These are phyloP conservation scores for Spirogloea muscicola DNA, from an alignment of 139 green algal species.

Conservation along the genomic window DNA sequence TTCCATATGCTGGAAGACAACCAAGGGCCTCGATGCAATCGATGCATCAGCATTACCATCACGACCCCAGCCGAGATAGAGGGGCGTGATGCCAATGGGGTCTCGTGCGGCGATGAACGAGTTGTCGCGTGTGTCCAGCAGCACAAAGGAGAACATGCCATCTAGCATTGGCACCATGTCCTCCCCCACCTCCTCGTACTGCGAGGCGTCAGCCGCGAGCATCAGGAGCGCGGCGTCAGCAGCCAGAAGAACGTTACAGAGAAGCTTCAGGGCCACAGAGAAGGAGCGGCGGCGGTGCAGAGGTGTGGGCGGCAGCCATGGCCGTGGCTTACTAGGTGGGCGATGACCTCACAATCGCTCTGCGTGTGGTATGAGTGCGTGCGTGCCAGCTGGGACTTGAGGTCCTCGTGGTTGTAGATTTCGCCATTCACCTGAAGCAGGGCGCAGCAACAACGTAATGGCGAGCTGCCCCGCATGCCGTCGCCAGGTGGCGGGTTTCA, in stretches of 20 bases:
- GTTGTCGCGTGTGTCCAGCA: slow-evolving; percentile 65
- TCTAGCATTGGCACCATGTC: slow-evolving; percentile 80
- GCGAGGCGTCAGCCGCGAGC: slow-evolving; percentile 60
- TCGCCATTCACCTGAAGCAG: slow-evolving; percentile 73
- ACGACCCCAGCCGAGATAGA: slow-evolving; percentile 85
- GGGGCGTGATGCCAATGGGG: slow-evolving; percentile 86
- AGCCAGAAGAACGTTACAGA: background rate
- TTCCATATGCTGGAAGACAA: no score
- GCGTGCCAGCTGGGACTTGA: slow-evolving; percentile 46
- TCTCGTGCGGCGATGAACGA: slow-evolving; percentile 78
- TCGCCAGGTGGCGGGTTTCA: background rate
- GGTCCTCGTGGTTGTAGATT: slow-evolving; percentile 80
- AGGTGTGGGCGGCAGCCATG: background rate
- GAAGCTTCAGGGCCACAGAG: background rate
- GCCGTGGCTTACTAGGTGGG: slow-evolving; percentile 56
- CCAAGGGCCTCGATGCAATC: no score
- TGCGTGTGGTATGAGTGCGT: slow-evolving; percentile 52
- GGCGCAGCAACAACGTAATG: background rate
- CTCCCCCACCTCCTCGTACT: slow-evolving; percentile 72
- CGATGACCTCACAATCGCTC: slow-evolving; percentile 68
- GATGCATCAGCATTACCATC: slow-evolving; percentile 44
- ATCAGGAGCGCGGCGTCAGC: background rate
- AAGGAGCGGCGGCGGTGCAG: background rate
- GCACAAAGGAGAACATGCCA: slow-evolving; percentile 88
- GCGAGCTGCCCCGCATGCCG: background rate